A percentile compares a stretch with the other conserved stretches of the same genome.
Evolutionary conservation across 2,329 filamentous ascomycete species (phyloP).

Genomic region (Aspergillus pseudonomiae): DNA sequence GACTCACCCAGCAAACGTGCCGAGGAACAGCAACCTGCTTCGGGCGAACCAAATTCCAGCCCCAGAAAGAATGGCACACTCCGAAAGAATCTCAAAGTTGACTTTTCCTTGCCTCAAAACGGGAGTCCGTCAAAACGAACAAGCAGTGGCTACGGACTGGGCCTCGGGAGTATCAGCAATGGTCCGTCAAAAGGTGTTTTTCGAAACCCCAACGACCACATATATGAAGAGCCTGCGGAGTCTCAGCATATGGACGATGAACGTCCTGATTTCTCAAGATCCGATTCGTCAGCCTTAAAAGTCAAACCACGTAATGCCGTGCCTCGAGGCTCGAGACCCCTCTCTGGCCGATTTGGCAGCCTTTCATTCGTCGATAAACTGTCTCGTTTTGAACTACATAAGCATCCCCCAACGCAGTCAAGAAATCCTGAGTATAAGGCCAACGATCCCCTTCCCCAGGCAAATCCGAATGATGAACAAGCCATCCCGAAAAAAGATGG

Average conservation of each 20-base stretch:
- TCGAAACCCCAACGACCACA: slow-evolving; percentile 62
- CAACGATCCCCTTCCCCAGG: slow-evolving; percentile 56
- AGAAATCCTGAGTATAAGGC: slow-evolving; percentile 77
- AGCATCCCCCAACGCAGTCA: slow-evolving; percentile 80
- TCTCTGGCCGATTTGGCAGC: slow-evolving; percentile 48
- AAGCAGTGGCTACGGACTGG: slow-evolving; percentile 22
- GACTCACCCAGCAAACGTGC: background rate
- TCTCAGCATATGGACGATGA: slow-evolving; percentile 27
- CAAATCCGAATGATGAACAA: slow-evolving; percentile 30
- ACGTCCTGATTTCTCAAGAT: slow-evolving; percentile 31
- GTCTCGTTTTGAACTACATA: slow-evolving; percentile 73
- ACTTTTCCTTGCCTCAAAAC: slow-evolving; percentile 42
- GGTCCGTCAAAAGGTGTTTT: slow-evolving; percentile 55
- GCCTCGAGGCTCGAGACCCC: slow-evolving; percentile 45
- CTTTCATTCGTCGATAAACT: slow-evolving; percentile 49
- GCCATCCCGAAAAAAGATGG: slow-evolving; percentile 70
- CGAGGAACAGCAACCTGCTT: slow-evolving; percentile 2
- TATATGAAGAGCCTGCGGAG: slow-evolving; percentile 83
- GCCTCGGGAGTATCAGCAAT: slow-evolving; percentile 37
- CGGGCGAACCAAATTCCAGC: slow-evolving; percentile 11
- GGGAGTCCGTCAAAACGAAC: slow-evolving; percentile 19
- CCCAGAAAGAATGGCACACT: slow-evolving; percentile 28
- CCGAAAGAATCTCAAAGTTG: slow-evolving; percentile 43
- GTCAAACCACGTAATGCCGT: slow-evolving; percentile 68
- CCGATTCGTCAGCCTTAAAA: slow-evolving; percentile 53